These are phyloP conservation scores for Fistulinella cinereoalba DNA, from an alignment of 1,284 basidiomycete genomes.

Conservation along the genomic window DNA sequence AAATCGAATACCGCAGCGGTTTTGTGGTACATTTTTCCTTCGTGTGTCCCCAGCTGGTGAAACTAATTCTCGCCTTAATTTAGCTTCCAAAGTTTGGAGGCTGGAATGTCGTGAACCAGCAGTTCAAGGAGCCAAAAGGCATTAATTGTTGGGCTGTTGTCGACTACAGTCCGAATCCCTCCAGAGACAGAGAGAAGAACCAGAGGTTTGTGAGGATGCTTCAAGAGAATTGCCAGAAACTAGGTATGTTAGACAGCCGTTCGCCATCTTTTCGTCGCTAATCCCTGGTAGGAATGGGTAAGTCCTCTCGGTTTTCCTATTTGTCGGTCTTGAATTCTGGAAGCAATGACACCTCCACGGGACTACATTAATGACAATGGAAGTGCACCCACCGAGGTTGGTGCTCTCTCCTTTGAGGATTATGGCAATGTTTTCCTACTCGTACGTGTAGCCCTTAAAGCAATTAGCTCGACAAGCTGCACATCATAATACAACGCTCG, in stretches of 20 bases:
- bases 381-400: conserved; percentile 15
- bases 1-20: no score
- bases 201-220: conserved; percentile 27
- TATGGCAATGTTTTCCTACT: not conserved
- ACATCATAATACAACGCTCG: conserved; percentile 2
- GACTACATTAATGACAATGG: conserved; percentile 16
- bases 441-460: conserved; percentile 2
- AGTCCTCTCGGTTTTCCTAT: conserved; percentile 3
- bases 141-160: conserved; percentile 40
- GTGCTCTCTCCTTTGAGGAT: not conserved
- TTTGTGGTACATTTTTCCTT: no score
- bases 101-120: conserved; percentile 40
- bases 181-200: conserved; percentile 9
- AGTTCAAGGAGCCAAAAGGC: conserved; percentile 30
- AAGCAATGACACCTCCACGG: conserved; percentile 17
- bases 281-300: conserved; percentile 31
- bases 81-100: conserved; percentile 32
- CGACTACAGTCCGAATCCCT: conserved; percentile 28
- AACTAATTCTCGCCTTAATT: conserved; percentile 4
- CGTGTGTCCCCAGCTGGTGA: no score
- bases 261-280: no score
- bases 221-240: conserved; percentile 21
- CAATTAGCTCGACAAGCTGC: not conserved
- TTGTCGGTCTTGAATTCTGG: not conserved
- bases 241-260: conserved; percentile 11